Conservation (phyloP, 495 filamentous ascomycete genomes). For the Aspergillus funiculosus region DNA sequence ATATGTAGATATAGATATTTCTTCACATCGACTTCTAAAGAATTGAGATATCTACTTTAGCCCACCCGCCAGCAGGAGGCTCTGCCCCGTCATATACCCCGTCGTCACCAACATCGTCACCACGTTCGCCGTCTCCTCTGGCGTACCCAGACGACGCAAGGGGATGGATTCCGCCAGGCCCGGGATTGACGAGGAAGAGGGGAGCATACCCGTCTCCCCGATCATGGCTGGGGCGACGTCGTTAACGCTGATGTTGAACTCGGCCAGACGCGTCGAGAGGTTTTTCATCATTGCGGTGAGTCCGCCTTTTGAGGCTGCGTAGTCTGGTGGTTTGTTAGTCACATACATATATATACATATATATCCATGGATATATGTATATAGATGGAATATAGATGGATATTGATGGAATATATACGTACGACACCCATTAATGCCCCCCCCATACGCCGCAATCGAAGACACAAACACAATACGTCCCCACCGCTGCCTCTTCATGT, state of each 20-base stretch:
- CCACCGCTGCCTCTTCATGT: slow-evolving; percentile 58
- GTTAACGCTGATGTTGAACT: slow-evolving; percentile 64
- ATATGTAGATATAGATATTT: too few species aligned
- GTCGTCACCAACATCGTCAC: slow-evolving; percentile 63
- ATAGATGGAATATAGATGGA: background rate
- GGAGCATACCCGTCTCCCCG: slow-evolving; percentile 61
- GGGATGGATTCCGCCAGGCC: slow-evolving; percentile 54
- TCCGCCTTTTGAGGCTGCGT: slow-evolving; percentile 60
- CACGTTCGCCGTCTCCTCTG: slow-evolving; percentile 61
- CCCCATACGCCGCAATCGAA: slow-evolving; percentile 60
- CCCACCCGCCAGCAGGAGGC: slow-evolving; percentile 52
- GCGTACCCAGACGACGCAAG: slow-evolving; percentile 54
- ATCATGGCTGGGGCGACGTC: slow-evolving; percentile 76
- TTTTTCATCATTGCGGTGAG: slow-evolving; percentile 63
- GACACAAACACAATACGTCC: slow-evolving; percentile 64
- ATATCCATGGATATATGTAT: background rate
- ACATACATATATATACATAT: too few species aligned
- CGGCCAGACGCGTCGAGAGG: slow-evolving; percentile 53
- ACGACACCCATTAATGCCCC: slow-evolving; percentile 62
- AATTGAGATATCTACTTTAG: too few species aligned
- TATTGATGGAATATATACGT: slow-evolving; percentile 16
- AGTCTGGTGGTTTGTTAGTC: slow-evolving; percentile 39
- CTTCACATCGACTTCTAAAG: too few species aligned
- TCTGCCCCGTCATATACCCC: slow-evolving; percentile 64
- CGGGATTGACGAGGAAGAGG: slow-evolving; percentile 48